A percentile compares a stretch with the other conserved stretches of the same genome.
These are phyloP conservation scores for Debaryomyces hansenii DNA, from an alignment of 805 yeast species.

Conservation along the genomic window DNA sequence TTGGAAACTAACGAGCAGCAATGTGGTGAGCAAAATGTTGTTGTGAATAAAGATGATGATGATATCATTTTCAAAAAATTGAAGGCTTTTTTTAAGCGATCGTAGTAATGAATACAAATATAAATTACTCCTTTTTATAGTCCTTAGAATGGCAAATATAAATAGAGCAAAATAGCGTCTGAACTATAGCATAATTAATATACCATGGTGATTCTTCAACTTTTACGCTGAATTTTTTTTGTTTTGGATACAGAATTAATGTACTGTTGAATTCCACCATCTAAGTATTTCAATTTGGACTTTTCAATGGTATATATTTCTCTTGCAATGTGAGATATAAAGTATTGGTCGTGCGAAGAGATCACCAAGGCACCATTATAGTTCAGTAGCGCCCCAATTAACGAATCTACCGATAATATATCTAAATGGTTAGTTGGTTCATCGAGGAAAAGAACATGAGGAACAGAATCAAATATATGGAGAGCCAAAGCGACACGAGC, in stretches of 20 bases:
- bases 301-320: not conserved
- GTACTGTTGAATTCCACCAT: not conserved
- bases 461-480: not conserved
- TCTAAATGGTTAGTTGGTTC: slow-evolving; percentile 99
- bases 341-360: slow-evolving; percentile 77
- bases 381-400: slow-evolving; percentile 92
- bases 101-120: too few species aligned
- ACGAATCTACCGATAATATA: slow-evolving; percentile 96
- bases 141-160: too few species aligned
- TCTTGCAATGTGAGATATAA: not conserved
- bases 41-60: too few species aligned
- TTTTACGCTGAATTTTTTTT: not conserved
- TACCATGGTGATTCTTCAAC: too few species aligned
- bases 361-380: slow-evolving; percentile 94
- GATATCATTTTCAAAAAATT: too few species aligned
- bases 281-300: not conserved
- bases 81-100: too few species aligned
- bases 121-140: too few species aligned
- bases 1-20: too few species aligned
- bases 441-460: slow-evolving; percentile 93
- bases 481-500: too few species aligned
- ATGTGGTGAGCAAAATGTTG: too few species aligned
- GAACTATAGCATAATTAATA: too few species aligned
- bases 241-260: not conserved
- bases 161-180: too few species aligned